Base-by-base conservation (phyloP, 148 eudicot genomes). In the Fallopia convolvulus region DNA sequence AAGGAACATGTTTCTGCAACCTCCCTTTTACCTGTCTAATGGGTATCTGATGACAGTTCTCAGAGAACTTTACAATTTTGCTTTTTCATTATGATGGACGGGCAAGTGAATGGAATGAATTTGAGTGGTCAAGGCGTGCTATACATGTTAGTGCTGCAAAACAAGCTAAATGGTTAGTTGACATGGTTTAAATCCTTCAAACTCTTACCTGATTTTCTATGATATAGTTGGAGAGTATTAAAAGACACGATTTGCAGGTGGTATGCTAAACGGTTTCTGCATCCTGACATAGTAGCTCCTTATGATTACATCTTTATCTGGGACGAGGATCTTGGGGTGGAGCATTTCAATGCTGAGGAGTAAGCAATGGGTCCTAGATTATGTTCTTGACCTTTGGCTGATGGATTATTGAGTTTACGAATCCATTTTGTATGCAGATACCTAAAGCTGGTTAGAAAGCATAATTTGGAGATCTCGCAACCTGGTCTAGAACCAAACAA, bases 41-140 rank as follows among this genome's bases (percentile, higher is more conserved):
- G 46, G 46, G 10, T 42, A 12, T 63, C 61, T 39, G 72, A 32
- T 81, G 77, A 65, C 84, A 92, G 97, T 94, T 94, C 80, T 92
- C 98, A 70, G 93, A 88, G 8, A 91, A 92, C 85, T 94, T 94
- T 72, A 93, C 88, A 82, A 92, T 94, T 77, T 23, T 94, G 85
- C 97, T 94, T 77, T 94, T 94, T 74, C 98, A 94, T 75, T 94
- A 94, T 83, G 98, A 94, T 88, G 95, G 93, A 5, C 86, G 81
- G 73, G 84, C 93, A 48, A 92, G 82, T 86, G 98, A 94, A 85
- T 94, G 98, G 98, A 93, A 94, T 80, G 52, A 89, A 76, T 89
- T 88, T 83, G 98, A 89, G 79, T 94, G 98, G 98, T 90, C 98
- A 49, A 90, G 87, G 82, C 84, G 77, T 49, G 98, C 95, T 15